phyloP scores from a whole-genome alignment of 306 rosid genomes.

The Castanospermum australe region DNA sequence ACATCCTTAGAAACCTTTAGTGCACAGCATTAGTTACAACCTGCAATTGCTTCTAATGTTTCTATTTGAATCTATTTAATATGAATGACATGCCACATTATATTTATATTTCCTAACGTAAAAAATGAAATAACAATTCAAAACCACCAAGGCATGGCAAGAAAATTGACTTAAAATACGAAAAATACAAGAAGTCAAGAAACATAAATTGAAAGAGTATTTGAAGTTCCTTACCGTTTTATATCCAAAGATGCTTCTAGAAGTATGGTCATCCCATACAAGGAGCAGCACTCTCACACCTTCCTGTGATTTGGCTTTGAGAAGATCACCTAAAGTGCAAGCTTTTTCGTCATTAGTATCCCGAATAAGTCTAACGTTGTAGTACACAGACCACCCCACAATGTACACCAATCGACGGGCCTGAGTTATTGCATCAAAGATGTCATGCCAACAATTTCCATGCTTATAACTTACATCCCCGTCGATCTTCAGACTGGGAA shows the following conservation, averaged over 20 bases:
- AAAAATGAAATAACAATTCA: background rate
- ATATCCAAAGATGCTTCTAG: constrained; percentile 62
- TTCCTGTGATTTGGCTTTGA: constrained; percentile 79
- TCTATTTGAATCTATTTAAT: background rate
- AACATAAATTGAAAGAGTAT: background rate
- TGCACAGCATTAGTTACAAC: background rate
- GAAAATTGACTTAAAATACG: background rate
- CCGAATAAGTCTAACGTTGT: constrained; percentile 66
- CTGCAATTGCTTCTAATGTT: background rate
- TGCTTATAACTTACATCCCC: constrained; percentile 49
- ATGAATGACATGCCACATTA: background rate
- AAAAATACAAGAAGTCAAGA: background rate
- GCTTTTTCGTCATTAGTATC: constrained; percentile 32
- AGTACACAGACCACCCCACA: constrained; percentile 89
- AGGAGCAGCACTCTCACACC: constrained; percentile 89
- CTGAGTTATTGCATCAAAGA: constrained; percentile 63
- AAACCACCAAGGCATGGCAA: background rate
- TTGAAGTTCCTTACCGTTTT: constrained; percentile 52
- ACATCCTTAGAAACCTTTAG: background rate
- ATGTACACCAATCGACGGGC: constrained; percentile 76
- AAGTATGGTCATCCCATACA: constrained; percentile 95
- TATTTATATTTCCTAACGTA: background rate
- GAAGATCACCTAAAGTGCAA: constrained; percentile 69
- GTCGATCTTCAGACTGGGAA: constrained; percentile 54
- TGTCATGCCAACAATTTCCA: constrained; percentile 71